Evolutionary conservation across 2,329 filamentous ascomycete genomes (phyloP), one percentile per base, ranked within the genome.

Genomic region (Emergomyces pasteurianus): DNA sequence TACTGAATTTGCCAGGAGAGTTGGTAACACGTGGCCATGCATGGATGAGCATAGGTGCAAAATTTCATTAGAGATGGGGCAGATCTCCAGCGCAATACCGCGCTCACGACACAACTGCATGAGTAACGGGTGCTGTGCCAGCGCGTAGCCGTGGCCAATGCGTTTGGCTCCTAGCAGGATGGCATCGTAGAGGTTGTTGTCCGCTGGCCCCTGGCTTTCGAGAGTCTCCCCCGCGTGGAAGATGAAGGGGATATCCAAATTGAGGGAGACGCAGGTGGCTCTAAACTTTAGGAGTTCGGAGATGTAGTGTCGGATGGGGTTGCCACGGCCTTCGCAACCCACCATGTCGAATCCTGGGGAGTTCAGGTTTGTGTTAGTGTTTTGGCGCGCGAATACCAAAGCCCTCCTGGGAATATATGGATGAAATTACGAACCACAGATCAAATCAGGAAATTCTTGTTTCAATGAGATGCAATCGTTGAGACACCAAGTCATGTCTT

Each of bases 231-330:
- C 92, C 0, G 92, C 92, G 72, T 96, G 92, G 78, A 97, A 95
- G 79, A 95, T 95, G 78, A 96, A 96, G 0, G 92, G 92, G 10
- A 99, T 85, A 57, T 90, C 84, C 43, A 96, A 83, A 2, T 83
- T 84, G 68, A 90, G 86, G 69, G 89, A 81, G 0, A 84, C 83
- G 72, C 91, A 96, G 67, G 87, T 84, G 73, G 92, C 92, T 65
- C 86, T 86, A 80, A 97, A 96, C 90, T 90, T 96, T 74, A 96
- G 92, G 0, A 97, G 78, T 69, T 95, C 85, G 0, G 92, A 91
- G 0, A 92, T 81, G 3, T 95, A 77, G 66, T 94, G 88, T 36
- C 82, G 80, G 31, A 96, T 82, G 0, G 90, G 81, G 14, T 89
- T 83, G 0, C 91, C 92, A 0, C 81, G 73, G 69, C 95, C 89